These are phyloP conservation scores for Salix caprea DNA, from an alignment of 345 rosid genomes.

Conservation along the genomic window DNA sequence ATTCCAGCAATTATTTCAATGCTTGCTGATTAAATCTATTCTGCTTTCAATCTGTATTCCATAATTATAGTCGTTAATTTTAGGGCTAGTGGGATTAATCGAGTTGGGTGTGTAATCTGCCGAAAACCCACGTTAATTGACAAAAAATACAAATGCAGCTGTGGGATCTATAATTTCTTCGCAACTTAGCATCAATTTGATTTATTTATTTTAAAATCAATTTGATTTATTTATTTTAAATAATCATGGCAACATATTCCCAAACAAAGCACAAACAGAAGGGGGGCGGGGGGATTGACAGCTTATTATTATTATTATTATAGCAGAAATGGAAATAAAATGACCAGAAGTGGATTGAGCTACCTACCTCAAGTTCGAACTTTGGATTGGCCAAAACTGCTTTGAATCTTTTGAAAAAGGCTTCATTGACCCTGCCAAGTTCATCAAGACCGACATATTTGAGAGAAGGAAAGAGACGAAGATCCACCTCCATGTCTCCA, in stretches of 20 bases:
- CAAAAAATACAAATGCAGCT: too few relatives aligned
- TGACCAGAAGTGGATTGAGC: not conserved
- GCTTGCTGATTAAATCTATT: not conserved
- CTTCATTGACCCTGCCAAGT: slow-evolving; percentile 58
- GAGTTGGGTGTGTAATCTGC: too few relatives aligned
- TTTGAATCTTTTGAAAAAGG: slow-evolving; percentile 39
- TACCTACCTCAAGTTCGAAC: slow-evolving; percentile 49
- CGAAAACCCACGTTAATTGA: too few relatives aligned
- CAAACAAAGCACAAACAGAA: too few relatives aligned
- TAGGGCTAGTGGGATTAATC: too few relatives aligned
- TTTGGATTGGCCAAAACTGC: slow-evolving; percentile 14
- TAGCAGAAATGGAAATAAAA: not conserved
- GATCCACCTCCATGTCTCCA: slow-evolving; percentile 49
- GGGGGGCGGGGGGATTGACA: not conserved
- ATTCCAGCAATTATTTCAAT: not conserved
- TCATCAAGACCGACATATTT: slow-evolving; percentile 46
- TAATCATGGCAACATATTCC: not conserved
- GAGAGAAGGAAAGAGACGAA: slow-evolving; percentile 45
- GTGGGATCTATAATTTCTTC: not conserved
- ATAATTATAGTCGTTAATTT: not conserved
- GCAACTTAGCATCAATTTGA: not conserved
- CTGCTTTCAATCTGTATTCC: not conserved
- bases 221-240: too few relatives aligned
- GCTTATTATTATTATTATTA: not conserved
- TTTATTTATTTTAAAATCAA: too few relatives aligned